Percentiles rank a stretch among this genome's conserved stretches.
Evolutionary conservation across 1,139 yeast species (phyloP).

Genomic region (Pichia kudriavzevii): DNA sequence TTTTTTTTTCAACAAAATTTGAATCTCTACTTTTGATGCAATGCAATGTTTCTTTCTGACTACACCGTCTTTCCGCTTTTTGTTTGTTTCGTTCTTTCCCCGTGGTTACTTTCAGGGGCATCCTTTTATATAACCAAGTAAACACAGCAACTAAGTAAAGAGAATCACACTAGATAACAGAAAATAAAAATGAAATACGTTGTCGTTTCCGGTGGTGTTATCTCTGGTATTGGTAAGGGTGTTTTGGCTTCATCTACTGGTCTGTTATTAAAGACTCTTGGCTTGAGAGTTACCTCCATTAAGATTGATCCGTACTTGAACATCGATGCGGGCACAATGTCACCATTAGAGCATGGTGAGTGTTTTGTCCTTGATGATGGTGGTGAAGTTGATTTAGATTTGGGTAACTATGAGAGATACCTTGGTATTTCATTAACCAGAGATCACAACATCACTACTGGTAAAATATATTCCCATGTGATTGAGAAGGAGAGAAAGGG

Average conservation of each 20-base stretch:
- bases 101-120: slow-evolving; percentile 5
- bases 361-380: slow-evolving; percentile 97
- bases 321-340: slow-evolving; percentile 99
- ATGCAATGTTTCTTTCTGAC: too few relatives aligned
- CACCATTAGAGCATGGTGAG: slow-evolving; percentile 98
- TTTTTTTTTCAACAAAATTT: background rate
- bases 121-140: background rate
- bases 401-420: slow-evolving; percentile 97
- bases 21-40: too few relatives aligned
- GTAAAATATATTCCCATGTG: slow-evolving; percentile 90
- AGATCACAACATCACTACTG: slow-evolving; percentile 96
- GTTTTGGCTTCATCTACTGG: slow-evolving; percentile 97
- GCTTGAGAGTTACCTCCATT: slow-evolving; percentile 91
- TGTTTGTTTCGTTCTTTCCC: slow-evolving; percentile 13
- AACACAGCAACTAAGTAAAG: background rate
- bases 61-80: background rate
- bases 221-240: slow-evolving; percentile 98
- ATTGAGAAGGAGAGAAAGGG: slow-evolving; percentile 95
- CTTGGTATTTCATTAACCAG: slow-evolving; percentile 85
- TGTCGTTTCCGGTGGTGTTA: slow-evolving; percentile 98
- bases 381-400: slow-evolving; percentile 96
- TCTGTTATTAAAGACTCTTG: slow-evolving; percentile 83
- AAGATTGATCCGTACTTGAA: slow-evolving; percentile 98
- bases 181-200: slow-evolving; percentile 77
- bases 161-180: background rate